phyloP scores from a whole-genome alignment of 176 grass and related monocot species.

The Rhynchospora pubera region DNA sequence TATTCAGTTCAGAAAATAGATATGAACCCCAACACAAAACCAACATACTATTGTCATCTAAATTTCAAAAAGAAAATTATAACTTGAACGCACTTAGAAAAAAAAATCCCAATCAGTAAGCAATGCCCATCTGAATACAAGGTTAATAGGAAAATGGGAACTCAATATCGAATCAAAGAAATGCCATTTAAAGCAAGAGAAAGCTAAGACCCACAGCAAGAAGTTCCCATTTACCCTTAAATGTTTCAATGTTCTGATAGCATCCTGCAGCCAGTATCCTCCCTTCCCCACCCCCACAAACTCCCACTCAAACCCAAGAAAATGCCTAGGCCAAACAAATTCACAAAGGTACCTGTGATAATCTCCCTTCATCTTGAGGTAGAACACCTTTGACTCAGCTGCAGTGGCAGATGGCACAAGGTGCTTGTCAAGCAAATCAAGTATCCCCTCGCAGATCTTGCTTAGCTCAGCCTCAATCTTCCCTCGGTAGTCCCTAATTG shows the following conservation, averaged over 20 bases:
- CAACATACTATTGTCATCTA: background rate
- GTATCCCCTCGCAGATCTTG: conserved; percentile 74
- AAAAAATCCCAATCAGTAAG: background rate
- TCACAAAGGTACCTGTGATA: conserved; percentile 52
- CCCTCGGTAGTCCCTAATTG: conserved; percentile 57
- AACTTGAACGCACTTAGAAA: background rate
- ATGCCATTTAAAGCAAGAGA: background rate
- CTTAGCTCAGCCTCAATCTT: conserved; percentile 84
- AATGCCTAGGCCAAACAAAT: background rate
- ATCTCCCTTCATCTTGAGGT: conserved; percentile 95
- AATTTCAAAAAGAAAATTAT: background rate
- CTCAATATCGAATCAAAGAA: background rate
- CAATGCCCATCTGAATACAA: background rate
- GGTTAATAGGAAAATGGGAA: background rate
- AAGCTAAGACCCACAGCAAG: background rate
- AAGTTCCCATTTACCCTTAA: background rate
- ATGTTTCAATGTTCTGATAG: background rate
- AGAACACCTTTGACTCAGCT: conserved; percentile 85
- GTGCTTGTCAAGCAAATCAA: conserved; percentile 68
- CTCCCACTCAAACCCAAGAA: background rate
- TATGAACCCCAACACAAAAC: background rate
- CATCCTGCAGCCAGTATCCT: too few species aligned
- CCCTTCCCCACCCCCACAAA: background rate
- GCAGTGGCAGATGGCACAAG: conserved; percentile 61
- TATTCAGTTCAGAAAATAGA: background rate